Conservation (phyloP, 2,329 filamentous ascomycete genomes). For the Claviceps paspali region DNA sequence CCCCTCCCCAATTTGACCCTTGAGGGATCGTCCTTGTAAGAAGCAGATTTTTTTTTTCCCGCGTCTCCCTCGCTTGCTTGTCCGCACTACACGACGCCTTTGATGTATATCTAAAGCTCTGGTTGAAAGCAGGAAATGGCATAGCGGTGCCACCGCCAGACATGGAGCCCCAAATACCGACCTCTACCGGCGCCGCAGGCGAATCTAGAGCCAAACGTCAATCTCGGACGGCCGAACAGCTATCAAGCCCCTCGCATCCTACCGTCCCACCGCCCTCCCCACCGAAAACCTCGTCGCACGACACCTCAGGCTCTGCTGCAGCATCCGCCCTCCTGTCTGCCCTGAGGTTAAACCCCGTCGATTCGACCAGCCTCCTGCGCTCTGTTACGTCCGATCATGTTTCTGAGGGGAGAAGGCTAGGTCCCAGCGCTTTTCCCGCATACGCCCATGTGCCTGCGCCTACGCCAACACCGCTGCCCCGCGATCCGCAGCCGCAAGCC, state of each 20-base stretch:
- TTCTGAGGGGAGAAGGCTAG: slow-evolving; percentile 19
- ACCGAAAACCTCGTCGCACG: neutral
- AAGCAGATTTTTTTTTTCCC: too few species aligned
- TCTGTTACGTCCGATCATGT: slow-evolving; percentile 49
- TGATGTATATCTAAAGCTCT: too few species aligned
- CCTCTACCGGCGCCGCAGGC: slow-evolving; percentile 17
- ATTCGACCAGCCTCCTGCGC: slow-evolving; percentile 35
- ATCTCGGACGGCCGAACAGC: slow-evolving; percentile 13
- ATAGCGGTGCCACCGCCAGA: slow-evolving; percentile 29
- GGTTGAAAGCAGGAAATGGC: slow-evolving; percentile 24
- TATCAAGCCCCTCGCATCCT: slow-evolving; percentile 5
- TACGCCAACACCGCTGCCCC: slow-evolving; percentile 8
- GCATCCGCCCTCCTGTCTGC: slow-evolving; percentile 20
- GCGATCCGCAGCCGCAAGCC: slow-evolving; percentile 16
- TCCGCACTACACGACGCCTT: too few species aligned
- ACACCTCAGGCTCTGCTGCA: slow-evolving; percentile 7
- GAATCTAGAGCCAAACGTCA: slow-evolving; percentile 18
- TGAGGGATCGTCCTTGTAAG: too few species aligned
- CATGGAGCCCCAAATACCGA: slow-evolving; percentile 26
- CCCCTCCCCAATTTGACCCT: too few species aligned
- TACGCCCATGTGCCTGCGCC: too few species aligned
- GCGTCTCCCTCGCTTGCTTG: too few species aligned
- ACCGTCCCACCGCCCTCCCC: slow-evolving; percentile 10
- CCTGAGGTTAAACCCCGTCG: slow-evolving; percentile 15
- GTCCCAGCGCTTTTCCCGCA: slow-evolving; percentile 10